A percentile compares a stretch with the other conserved stretches of the same genome.
Conservation (phyloP, 1,284 basidiomycete genomes). For the Pseudozyma sp. region DNA sequence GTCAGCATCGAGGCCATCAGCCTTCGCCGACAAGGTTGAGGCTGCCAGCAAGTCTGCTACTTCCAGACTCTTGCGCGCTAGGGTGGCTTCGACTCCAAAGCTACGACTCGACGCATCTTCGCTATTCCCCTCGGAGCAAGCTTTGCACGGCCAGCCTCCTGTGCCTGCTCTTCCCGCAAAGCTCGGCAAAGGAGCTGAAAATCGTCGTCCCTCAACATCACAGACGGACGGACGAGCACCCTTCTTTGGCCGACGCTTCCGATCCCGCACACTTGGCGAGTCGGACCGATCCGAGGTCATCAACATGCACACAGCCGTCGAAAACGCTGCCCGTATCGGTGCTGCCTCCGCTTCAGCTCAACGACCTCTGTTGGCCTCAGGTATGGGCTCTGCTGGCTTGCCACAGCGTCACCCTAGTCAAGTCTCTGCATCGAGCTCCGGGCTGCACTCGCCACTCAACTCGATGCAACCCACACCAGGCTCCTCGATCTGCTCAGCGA, state of each 20-base stretch:
- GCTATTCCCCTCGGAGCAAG: constrained; percentile 14
- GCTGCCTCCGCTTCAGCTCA: constrained; percentile 6
- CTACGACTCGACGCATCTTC: constrained; percentile 26
- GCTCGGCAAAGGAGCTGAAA: background rate
- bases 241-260: constrained; percentile 46
- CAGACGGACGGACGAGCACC: constrained; percentile 38
- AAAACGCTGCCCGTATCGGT: constrained; percentile 1
- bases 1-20: background rate
- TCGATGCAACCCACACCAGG: constrained; percentile 33
- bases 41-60: constrained; percentile 2
- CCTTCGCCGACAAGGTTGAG: background rate
- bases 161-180: constrained; percentile 20
- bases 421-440: constrained; percentile 32
- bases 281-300: constrained; percentile 26
- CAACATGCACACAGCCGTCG: constrained; percentile 20
- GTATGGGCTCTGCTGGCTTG: constrained; percentile 1
- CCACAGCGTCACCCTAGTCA: constrained; percentile 27
- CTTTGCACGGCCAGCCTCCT: constrained; percentile 15
- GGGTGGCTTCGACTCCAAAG: constrained; percentile 48
- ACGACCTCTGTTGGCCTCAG: constrained; percentile 9
- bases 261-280: constrained; percentile 52
- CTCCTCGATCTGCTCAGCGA: constrained; percentile 34
- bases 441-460: constrained; percentile 15
- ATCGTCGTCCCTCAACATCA: constrained; percentile 39
- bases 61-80: constrained; percentile 26